phyloP scores from a whole-genome alignment of 257 asterid genomes.

The Ocimum tenuiflorum region DNA sequence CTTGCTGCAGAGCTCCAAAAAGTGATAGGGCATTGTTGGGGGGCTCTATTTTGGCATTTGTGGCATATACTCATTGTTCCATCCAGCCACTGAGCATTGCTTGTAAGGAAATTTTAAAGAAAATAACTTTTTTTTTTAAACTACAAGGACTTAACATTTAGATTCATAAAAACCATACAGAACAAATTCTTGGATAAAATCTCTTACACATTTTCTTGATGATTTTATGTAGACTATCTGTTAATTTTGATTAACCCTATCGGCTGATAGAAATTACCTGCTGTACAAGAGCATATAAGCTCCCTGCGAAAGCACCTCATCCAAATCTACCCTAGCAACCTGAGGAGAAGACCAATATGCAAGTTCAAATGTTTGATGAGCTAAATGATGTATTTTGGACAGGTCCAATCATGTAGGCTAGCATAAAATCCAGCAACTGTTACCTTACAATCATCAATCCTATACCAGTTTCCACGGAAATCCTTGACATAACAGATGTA shows the following conservation, averaged over 20 bases:
- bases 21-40: neutral
- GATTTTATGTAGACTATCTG: too few relatives aligned
- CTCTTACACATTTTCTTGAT: neutral
- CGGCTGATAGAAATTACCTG: conserved; percentile 43
- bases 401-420: neutral
- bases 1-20: neutral
- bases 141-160: neutral
- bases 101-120: neutral
- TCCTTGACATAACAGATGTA: conserved; percentile 90
- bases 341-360: conserved; percentile 19
- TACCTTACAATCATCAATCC: conserved; percentile 95
- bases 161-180: neutral
- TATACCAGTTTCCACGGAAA: conserved; percentile 74
- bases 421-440: neutral
- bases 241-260: too few relatives aligned
- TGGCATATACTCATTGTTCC: neutral
- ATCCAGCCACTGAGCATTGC: neutral
- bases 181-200: neutral
- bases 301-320: conserved; percentile 94
- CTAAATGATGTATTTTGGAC: neutral
- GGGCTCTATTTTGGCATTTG: neutral
- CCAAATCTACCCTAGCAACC: conserved; percentile 65
- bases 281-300: conserved; percentile 94
- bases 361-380: conserved; percentile 2
- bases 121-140: neutral